A percentile compares a stretch with the other conserved stretches of the same genome.
These are phyloP conservation scores for Epichloe sibirici DNA, from an alignment of 2,329 filamentous ascomycete genomes.

Conservation along the genomic window DNA sequence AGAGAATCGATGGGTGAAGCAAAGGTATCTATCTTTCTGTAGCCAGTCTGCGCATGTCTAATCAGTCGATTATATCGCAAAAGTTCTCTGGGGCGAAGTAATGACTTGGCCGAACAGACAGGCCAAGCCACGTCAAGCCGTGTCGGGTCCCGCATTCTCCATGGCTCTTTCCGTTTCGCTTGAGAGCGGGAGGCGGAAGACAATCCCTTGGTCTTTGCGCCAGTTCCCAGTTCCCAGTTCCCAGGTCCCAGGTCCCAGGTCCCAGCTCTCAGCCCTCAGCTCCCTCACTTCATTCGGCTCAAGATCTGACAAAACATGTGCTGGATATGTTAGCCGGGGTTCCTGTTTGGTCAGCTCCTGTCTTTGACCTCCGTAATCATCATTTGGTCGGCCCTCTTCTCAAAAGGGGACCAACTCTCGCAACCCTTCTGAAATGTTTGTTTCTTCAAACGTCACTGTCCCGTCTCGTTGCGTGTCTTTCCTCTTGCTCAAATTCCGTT, in stretches of 20 bases:
- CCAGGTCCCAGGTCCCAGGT: not conserved
- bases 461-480: not conserved
- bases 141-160: conserved; percentile 2
- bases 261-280: not conserved
- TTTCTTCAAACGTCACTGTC: not conserved
- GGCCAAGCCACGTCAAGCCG: conserved; percentile 5
- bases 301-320: conserved; percentile 3
- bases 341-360: conserved; percentile 1
- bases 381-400: conserved; percentile 3
- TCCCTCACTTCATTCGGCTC: not conserved
- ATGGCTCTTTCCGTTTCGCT: conserved; percentile 6
- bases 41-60: not conserved
- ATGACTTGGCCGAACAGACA: not conserved
- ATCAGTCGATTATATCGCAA: not conserved
- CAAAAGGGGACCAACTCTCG: conserved; percentile 7
- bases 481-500: not conserved
- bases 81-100: not conserved
- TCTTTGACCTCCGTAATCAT: not conserved
- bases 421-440: conserved; percentile 5
- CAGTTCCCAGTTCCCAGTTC: not conserved
- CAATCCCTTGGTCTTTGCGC: conserved; percentile 2
- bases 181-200: not conserved
- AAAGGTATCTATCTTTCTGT: not conserved
- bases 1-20: not conserved
- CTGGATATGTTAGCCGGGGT: conserved; percentile 2